Percentiles rank a stretch among this genome's conserved stretches.
phyloP scores from a whole-genome alignment of 2,329 filamentous ascomycete genomes.

The Trichoderma lentiforme region DNA sequence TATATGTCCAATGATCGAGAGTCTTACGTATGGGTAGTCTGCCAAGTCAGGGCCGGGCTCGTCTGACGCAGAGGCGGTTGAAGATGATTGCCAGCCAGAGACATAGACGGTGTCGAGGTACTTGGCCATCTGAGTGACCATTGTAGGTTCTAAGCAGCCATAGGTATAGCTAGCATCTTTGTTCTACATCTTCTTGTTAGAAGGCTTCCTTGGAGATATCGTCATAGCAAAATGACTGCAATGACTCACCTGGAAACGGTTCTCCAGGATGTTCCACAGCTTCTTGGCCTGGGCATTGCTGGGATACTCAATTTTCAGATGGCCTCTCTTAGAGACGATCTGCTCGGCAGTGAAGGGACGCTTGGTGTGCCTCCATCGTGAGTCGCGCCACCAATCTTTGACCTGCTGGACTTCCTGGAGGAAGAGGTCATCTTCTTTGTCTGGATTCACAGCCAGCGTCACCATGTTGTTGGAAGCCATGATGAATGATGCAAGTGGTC shows the following conservation, averaged over 20 bases:
- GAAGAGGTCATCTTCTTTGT: constrained; percentile 64
- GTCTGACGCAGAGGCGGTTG: constrained; percentile 89
- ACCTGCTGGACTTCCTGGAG: constrained; percentile 80
- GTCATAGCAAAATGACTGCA: not conserved
- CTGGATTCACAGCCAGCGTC: constrained; percentile 53
- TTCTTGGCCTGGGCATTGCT: constrained; percentile 90
- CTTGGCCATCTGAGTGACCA: constrained; percentile 99
- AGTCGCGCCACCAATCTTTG: constrained; percentile 90
- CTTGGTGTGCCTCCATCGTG: constrained; percentile 90
- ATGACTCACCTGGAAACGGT: constrained; percentile 71
- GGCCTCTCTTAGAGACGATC: constrained; percentile 93
- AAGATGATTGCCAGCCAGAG: constrained; percentile 97
- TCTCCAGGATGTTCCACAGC: constrained; percentile 86
- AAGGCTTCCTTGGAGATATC: not conserved
- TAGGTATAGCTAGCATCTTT: constrained; percentile 91
- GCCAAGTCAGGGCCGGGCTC: constrained; percentile 97
- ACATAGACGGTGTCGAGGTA: constrained; percentile 98
- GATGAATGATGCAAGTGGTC: constrained; percentile 27
- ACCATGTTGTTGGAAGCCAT: constrained; percentile 64
- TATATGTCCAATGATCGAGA: not conserved
- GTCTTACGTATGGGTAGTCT: constrained; percentile 84
- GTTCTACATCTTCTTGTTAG: constrained; percentile 49
- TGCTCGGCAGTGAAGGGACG: constrained; percentile 93
- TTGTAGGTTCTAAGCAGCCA: constrained; percentile 94
- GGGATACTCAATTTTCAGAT: constrained; percentile 84